Evolutionary conservation across 2,329 filamentous ascomycete species (phyloP), one percentile per base, ranked within the genome.

Genomic region (Xylariales sp.): DNA sequence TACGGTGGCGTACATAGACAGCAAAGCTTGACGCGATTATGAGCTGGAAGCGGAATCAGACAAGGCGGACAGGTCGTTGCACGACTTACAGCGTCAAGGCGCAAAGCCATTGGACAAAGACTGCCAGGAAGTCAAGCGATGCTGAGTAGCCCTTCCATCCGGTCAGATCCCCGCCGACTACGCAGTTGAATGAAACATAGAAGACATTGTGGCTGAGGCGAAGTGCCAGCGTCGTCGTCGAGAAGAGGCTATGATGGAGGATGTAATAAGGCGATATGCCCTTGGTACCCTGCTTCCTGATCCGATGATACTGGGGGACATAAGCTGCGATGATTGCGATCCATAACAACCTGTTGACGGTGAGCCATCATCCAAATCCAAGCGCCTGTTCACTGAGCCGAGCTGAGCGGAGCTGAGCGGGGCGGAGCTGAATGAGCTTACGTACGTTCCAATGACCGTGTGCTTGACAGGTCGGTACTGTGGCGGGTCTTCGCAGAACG

Each of bases 201-300:
- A 36, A 46, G 31, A 46, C 31, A 21, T 36, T 42, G 32, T 46
- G 44, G 32, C 44, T 42, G 35, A 42, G 31, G 24, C 44, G 40
- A 24, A 46, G 40, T 16, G 40, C 44, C n/a, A 46, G 31, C 4
- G 44, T 46, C 14, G 44, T 46, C 15, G 44, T 46, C 31, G 44
- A 46, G 36, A 46, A 46, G 14, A 46, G 40, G 31, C 24, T 25
- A 24, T 46, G 44, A 18, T 46, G 42, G 35, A 46, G 44, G 19
- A 46, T 29, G 24, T 46, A 46, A 40, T 46, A 46, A 9, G 44
- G 40, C 20, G 44, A 46, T 31, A 46, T 43, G n/a, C 40, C 44
- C 20, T 36, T 43, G 27, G 44, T 46, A 19, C 44, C 44, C 4
- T 39, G 16, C 19, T 24, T 36, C 12, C 25, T 33, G 24, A 46